Base-by-base conservation (phyloP, 768 basidiomycete genomes). In the Lanmaoa pseudosensibilis region DNA sequence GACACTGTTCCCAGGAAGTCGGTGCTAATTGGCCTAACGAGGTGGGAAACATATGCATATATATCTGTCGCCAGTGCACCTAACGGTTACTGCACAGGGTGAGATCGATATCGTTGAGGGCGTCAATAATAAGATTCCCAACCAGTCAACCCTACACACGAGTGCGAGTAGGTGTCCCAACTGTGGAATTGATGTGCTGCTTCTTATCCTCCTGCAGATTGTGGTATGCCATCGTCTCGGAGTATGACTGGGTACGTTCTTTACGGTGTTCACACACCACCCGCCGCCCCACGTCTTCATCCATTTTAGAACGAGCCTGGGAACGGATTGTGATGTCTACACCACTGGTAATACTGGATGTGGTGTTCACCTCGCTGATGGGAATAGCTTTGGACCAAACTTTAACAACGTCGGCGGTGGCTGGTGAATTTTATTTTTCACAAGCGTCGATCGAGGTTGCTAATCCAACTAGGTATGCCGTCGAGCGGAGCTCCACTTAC, bases 381-480 rank as follows among this genome's bases (percentile, higher is more conserved):
- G 27, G 8, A 69, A 67, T n/a, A 74, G 71, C 46, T 76, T 61
- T 44, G 76, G 77, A 1, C 65, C 72, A 5, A 47, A 52, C 12
- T 76, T 77, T 61, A 77, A 77, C 44, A 19, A n/a, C 2, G 33
- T 23, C 16, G 76, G 76, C 9, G 76, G 76, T n/a, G 75, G 76
- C 30, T 77, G 70, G 70, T 74, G 21, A 48, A 5, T 54, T 11
- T 33, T 21, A 10, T 30, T 32, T 19, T 48, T 61, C 34, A 12
- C 5, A 1, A 16, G 8, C 3, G 19, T 18, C 16, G 3, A 9
- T 44, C 32, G 23, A 38, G 18, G 10, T 34, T 43, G 43, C 46
- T 56, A 13, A 51, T 37, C 10, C 21, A 4, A 52, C 13, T 36
- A 68, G 74, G 72, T 79, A 76, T 56, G 78, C 71, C 1, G 33